Evolutionary conservation across 768 basidiomycete genomes (phyloP), one percentile per base, ranked within the genome.

Genomic region (Cystofilobasidium ferigula): DNA sequence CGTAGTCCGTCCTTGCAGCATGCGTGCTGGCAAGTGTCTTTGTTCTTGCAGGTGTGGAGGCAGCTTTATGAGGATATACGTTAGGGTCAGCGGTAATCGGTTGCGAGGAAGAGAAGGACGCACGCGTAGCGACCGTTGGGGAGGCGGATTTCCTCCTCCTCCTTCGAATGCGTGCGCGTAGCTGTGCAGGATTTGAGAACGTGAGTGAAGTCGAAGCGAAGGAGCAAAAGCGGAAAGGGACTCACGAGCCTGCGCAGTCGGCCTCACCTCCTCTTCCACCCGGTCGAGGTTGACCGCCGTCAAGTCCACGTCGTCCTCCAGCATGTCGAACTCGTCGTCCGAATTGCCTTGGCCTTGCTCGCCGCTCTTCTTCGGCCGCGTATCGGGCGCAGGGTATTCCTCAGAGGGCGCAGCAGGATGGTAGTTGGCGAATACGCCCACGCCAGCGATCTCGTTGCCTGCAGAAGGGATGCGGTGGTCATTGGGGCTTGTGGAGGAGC

Each of bases 361-460:
- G 4, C 14, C 36, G 12, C 24, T 32, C 24, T 32, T 34, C n/a
- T 42, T 45, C 5, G 65, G 65, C 24, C 60, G 34, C 24, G 58
- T 60, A 20, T 67, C 65, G n/a, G 53, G 59, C 12, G 61, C 59
- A 10, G 65, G 65, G 32, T 56, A 67, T 22, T 67, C 65, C 28
- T 22, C 18, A 10, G 53, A 22, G n/a, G 36, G 35, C 16, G 61
- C 59, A 26, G 38, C 54, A 26, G 57, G 48, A 16, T 42, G 26
- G 28, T 54, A 67, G 18, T 58, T 67, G 16, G 58, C 60, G 36
- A 54, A 61, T 3, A 38, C 47, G n/a, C 51, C 45, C n/a, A 67
- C 42, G n/a, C 65, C 65, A 22, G 58, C 51, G 18, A 61, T 53
- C 58, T 67, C 65, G 47, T 61, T 61, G 51, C 67, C 43, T 62